Base-by-base conservation (phyloP, 192 early-diverging fungal genomes). In the Backusella australiensis region DNA sequence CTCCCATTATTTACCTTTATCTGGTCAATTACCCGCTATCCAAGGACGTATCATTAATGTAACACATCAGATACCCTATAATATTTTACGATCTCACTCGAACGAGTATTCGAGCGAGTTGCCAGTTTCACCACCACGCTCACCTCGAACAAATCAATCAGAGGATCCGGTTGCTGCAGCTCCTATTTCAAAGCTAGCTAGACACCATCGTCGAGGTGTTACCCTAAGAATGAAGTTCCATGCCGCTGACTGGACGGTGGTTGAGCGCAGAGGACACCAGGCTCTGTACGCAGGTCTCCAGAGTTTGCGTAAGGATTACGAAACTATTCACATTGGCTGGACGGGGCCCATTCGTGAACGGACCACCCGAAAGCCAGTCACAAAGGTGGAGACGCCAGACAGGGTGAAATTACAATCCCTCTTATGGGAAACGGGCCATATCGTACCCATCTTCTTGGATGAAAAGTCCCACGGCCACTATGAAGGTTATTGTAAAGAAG, bases 401-500 rank as follows among this genome's bases (percentile, higher is more conserved):
- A 88, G 88, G 75, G 76, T 84, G 44, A 85, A 86, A 41, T 82
- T 98, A 41, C 77, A 83, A 73, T 81, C 87, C 53, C 80, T 86
- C 56, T 81, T 95, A 32, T 88, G 86, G 85, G 72, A 86, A 59
- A 82, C 85, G 53, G 85, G 89, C 21, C 86, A 88, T 29, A 88
- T 90, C 56, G 86, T 95, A 11, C 94, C 97, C 6, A 94, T 98
- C 36, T 91, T 95, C 76, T 76, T 98, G 67, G 93, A 93, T 74
- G 88, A 92, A n/a, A 81, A 87, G 49, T 94, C 95, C 32, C 81
- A 87, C 63, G 93, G 90, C 34, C 96, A 98, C 79, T 99, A 99
- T 77, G 98, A 98, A 67, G 98, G 98, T 0, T 99, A 97, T 83
- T 99, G 97, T 86, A 99, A 99, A 86, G 86, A 88, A 69, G 91